These are phyloP conservation scores for Leishmania aethiopica DNA, from an alignment of 208 protist genomes.

Conservation along the genomic window DNA sequence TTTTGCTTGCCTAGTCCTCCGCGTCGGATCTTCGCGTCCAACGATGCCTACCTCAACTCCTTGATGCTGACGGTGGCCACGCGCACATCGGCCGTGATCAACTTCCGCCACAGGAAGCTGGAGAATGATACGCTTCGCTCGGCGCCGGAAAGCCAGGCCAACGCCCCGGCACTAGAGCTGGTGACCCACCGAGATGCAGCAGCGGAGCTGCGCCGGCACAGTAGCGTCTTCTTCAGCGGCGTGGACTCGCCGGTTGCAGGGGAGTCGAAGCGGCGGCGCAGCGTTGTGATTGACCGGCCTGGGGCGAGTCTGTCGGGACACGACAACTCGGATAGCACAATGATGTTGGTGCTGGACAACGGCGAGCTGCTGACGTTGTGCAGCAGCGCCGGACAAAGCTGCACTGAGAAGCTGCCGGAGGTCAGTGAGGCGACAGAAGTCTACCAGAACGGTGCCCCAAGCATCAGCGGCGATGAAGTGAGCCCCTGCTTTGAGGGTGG, in stretches of 20 bases:
- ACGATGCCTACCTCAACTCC: conserved; percentile 25
- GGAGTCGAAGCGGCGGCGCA: background rate
- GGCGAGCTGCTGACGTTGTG: conserved; percentile 17
- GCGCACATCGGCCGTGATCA: conserved; percentile 34
- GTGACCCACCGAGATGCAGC: background rate
- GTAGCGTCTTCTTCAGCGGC: conserved; percentile 10
- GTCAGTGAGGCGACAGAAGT: background rate
- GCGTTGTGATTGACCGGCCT: background rate
- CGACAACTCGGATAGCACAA: background rate
- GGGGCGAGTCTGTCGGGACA: background rate
- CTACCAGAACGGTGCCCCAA: conserved; percentile 35
- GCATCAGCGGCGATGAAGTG: conserved; percentile 21
- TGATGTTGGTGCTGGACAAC: conserved; percentile 21
- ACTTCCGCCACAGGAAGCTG: conserved; percentile 23
- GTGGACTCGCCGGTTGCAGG: background rate
- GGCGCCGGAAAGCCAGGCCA: background rate
- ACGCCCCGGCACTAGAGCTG: background rate
- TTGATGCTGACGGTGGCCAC: conserved; percentile 19
- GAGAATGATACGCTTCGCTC: background rate
- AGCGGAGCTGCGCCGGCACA: background rate
- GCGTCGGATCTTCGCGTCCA: conserved; percentile 15
- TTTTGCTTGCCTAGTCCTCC: conserved; percentile 21
- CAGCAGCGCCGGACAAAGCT: background rate
- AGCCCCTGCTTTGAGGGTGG: conserved; percentile 28
- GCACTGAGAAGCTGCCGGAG: background rate